These are phyloP conservation scores for Populus hybrid DNA, from an alignment of 441 rosid species.

Conservation along the genomic window DNA sequence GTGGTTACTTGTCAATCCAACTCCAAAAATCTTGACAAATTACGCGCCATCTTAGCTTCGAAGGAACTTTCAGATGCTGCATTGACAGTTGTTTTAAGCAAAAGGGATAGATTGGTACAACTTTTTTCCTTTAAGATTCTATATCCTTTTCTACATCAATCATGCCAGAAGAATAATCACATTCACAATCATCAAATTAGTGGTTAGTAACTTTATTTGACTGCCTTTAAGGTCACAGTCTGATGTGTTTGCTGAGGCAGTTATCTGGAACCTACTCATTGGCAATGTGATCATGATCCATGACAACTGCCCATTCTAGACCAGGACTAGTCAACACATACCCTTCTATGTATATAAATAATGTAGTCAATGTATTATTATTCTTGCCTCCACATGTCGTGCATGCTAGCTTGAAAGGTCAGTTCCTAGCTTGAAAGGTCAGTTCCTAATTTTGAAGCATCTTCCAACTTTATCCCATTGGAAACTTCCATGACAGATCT, in stretches of 20 bases:
- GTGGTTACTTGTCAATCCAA: slow-evolving; percentile 26
- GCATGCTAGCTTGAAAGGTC: neutral
- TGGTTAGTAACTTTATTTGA: neutral
- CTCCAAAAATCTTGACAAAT: slow-evolving; percentile 34
- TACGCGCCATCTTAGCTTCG: slow-evolving; percentile 34
- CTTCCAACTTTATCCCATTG: neutral
- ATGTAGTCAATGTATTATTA: neutral
- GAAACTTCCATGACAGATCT: slow-evolving; percentile 4
- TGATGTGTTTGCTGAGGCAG: neutral
- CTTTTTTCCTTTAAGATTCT: neutral
- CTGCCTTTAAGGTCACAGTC: neutral
- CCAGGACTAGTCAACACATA: neutral
- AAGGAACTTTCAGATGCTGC: slow-evolving; percentile 60
- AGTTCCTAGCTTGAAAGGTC: neutral
- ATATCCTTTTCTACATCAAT: neutral
- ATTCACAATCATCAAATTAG: neutral
- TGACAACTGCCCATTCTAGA: neutral
- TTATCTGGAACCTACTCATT: neutral
- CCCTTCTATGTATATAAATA: neutral
- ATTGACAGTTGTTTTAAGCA: slow-evolving; percentile 41
- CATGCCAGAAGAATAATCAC: neutral
- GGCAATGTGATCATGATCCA: neutral
- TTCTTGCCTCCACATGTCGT: neutral
- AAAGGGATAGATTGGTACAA: slow-evolving; percentile 69
- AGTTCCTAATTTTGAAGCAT: neutral